These are phyloP conservation scores for Verticillium longisporum DNA, from an alignment of 2,329 filamentous ascomycete genomes.

Conservation along the genomic window DNA sequence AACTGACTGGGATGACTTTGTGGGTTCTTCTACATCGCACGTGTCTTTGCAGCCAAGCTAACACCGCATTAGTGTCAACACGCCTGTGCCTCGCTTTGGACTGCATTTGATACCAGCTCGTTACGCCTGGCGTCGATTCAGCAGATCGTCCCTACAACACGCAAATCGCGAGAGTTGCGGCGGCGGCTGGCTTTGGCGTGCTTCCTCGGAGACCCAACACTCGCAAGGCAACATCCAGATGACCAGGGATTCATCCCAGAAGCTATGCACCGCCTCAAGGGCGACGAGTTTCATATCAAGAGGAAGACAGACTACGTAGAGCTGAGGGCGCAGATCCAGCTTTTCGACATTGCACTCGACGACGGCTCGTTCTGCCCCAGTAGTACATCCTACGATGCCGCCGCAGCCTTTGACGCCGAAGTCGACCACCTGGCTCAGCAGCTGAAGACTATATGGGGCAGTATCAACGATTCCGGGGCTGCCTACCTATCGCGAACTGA, in stretches of 20 bases:
- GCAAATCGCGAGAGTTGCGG: slow-evolving; percentile 40
- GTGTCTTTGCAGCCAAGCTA: slow-evolving; percentile 10
- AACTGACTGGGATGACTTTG: slow-evolving; percentile 30
- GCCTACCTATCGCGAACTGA: slow-evolving; percentile 66
- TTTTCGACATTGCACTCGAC: slow-evolving; percentile 72
- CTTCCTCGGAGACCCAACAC: slow-evolving; percentile 44
- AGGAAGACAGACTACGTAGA: slow-evolving; percentile 59
- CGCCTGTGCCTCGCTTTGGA: slow-evolving; percentile 20
- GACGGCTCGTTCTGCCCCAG: slow-evolving; percentile 36
- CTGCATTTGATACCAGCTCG: not conserved
- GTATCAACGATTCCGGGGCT: slow-evolving; percentile 69
- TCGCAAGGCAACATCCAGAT: slow-evolving; percentile 33
- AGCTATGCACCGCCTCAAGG: slow-evolving; percentile 38
- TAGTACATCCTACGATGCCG: slow-evolving; percentile 19
- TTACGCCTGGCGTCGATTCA: not conserved
- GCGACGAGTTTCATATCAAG: slow-evolving; percentile 43
- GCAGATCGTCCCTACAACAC: not conserved
- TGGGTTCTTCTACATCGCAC: slow-evolving; percentile 20
- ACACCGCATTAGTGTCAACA: slow-evolving; percentile 36
- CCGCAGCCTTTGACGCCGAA: slow-evolving; percentile 56
- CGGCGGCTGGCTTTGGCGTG: slow-evolving; percentile 60
- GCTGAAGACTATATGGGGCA: slow-evolving; percentile 50
- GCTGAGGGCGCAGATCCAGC: slow-evolving; percentile 56
- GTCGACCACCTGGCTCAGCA: slow-evolving; percentile 60
- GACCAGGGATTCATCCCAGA: slow-evolving; percentile 31